Conservation (phyloP, 2,329 filamentous ascomycete genomes). For the Didymella lethalis region DNA sequence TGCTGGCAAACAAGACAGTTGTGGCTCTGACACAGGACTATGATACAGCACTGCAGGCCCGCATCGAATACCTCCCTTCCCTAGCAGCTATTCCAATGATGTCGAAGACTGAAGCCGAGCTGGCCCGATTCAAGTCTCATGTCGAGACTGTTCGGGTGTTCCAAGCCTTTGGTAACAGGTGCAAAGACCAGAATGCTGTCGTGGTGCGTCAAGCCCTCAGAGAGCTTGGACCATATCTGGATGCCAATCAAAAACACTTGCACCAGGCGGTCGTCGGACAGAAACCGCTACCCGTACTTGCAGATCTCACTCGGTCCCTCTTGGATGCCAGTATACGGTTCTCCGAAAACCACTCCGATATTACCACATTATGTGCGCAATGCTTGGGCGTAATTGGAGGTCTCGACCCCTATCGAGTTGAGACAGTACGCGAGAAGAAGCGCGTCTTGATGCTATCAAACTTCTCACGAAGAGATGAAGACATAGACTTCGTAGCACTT, state of each 20-base stretch:
- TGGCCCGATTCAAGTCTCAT: slow-evolving; percentile 70
- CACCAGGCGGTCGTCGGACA: slow-evolving; percentile 83
- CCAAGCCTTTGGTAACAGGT: slow-evolving; percentile 74
- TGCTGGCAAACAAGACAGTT: slow-evolving; percentile 69
- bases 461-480: slow-evolving; percentile 79
- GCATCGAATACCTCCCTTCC: slow-evolving; percentile 80
- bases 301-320: slow-evolving; percentile 75
- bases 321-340: slow-evolving; percentile 88
- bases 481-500: slow-evolving; percentile 84
- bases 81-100: slow-evolving; percentile 75
- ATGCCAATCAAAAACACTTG: slow-evolving; percentile 76
- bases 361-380: slow-evolving; percentile 77
- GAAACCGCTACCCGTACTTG: slow-evolving; percentile 78
- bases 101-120: slow-evolving; percentile 69
- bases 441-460: slow-evolving; percentile 90
- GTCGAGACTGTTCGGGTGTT: slow-evolving; percentile 73
- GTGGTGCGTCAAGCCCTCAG: slow-evolving; percentile 83
- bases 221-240: slow-evolving; percentile 79
- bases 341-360: slow-evolving; percentile 70
- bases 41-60: slow-evolving; percentile 66
- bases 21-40: slow-evolving; percentile 71
- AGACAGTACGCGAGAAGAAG: slow-evolving; percentile 77
- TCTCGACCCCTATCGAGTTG: slow-evolving; percentile 87
- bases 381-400: slow-evolving; percentile 91
- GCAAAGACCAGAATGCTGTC: slow-evolving; percentile 82